Base-by-base conservation (phyloP, 345 rosid genomes). In the Geranium rotundifolium region DNA sequence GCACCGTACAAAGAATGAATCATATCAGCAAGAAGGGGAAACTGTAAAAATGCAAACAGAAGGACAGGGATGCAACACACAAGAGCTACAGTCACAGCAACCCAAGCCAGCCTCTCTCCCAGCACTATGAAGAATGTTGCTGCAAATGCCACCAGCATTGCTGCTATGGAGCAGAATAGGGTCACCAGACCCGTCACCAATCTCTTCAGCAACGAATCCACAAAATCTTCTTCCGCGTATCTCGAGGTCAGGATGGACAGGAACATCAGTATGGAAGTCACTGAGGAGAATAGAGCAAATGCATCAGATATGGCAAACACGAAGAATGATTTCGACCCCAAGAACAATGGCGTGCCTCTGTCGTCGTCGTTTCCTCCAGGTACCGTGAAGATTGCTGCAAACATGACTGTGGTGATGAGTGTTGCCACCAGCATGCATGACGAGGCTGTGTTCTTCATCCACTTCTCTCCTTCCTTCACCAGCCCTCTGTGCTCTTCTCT, bases 381-480 rank as follows among this genome's bases (percentile, higher is more conserved):
- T 1, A 73, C 72, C 0, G 75, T 79, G 63, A 82, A 79, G 52
- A 72, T 71, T 0, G 82, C 75, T 3, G 78, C 78, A 41, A 77
- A 82, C 62, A 77, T 75, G 29, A 82, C 78, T 1, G 82, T 78
- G 23, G 81, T 74, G 23, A 79, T 75, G 29, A 82, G 77, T 0
- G 80, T 73, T 0, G 82, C 84, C 0, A 77, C 82, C 0, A 82
- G 64, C 71, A 75, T 75, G 61, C 82, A 75, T 0, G 86, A 74
- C 7, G 79, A 65, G 7, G 84, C 77, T 0, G 79, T 73, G 70
- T 34, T 63, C 56, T 77, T 77, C 84, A 82, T 79, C 86, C 82
- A 79, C 17, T 73, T 57, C 66, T 76, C 77, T 17, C 77, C 80
- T 27, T 69, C 77, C 31, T 58, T 52, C 34, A 69, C 58, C 58